These are phyloP conservation scores for Apodospora peruviana DNA, from an alignment of 495 filamentous ascomycete species.

Conservation along the genomic window DNA sequence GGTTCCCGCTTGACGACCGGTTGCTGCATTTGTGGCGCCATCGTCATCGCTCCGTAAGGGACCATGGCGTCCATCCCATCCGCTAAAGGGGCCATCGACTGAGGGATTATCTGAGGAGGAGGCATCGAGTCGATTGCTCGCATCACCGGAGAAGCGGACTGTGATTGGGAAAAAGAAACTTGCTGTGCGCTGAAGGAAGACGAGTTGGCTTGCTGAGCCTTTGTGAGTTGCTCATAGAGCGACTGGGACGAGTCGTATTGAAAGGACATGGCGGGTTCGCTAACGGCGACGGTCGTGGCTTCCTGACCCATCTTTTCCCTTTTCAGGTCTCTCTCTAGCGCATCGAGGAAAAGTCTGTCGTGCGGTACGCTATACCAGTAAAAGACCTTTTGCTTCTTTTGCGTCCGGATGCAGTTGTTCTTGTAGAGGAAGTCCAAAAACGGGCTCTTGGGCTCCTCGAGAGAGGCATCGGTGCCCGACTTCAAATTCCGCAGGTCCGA, in stretches of 20 bases:
- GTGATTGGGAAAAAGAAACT: slow-evolving; percentile 68
- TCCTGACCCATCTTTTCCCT: slow-evolving; percentile 99
- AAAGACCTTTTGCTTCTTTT: slow-evolving; percentile 99
- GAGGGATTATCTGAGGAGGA: slow-evolving; percentile 70
- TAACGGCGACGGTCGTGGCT: slow-evolving; percentile 91
- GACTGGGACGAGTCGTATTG: slow-evolving; percentile 99
- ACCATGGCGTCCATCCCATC: slow-evolving; percentile 75
- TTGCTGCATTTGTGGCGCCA: slow-evolving; percentile 55
- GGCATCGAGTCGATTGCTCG: slow-evolving; percentile 74
- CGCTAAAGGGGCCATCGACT: slow-evolving; percentile 69
- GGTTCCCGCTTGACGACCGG: slow-evolving; percentile 77
- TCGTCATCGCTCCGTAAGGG: slow-evolving; percentile 62
- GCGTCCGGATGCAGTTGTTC: slow-evolving; percentile 99
- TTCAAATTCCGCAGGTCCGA: slow-evolving; percentile 97
- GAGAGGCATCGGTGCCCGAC: slow-evolving; percentile 95
- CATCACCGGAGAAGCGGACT: slow-evolving; percentile 81
- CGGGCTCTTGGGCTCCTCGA: slow-evolving; percentile 96
- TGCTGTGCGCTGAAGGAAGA: slow-evolving; percentile 88
- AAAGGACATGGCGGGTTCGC: slow-evolving; percentile 94
- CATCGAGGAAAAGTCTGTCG: slow-evolving; percentile 94
- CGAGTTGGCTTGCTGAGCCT: slow-evolving; percentile 96
- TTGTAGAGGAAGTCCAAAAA: slow-evolving; percentile 99
- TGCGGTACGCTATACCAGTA: slow-evolving; percentile 99
- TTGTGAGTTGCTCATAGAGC: slow-evolving; percentile 98
- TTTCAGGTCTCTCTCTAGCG: slow-evolving; percentile 94